Evolutionary conservation across 2,329 filamentous ascomycete species (phyloP), one percentile per base, ranked within the genome.

Genomic region (Falciphora oryzae): DNA sequence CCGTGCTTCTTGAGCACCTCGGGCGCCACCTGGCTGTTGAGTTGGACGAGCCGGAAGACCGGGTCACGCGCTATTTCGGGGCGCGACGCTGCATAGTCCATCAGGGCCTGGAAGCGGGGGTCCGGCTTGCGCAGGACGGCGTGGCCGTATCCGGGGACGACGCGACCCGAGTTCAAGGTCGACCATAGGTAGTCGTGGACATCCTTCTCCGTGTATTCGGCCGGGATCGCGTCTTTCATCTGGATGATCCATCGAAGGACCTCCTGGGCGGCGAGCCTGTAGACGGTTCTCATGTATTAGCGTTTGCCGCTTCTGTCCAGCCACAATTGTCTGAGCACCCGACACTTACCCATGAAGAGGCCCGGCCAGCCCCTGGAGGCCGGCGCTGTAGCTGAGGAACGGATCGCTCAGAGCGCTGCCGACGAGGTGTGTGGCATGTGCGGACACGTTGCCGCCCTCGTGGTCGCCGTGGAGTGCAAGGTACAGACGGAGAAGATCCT

Each of bases 391-490:
- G 73, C 92, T 95, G 68, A 99, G 85, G 85, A 95, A 98, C 6
- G 94, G 92, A 72, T 98, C 95, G 73, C 91, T 95, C 65, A 99
- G 87, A 27, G 95, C 95, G 71, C 91, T 96, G 63, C 95, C 95
- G 65, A 99, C 95, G 56, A 99, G 83, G 77, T 99, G 95, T 10
- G 95, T 98, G 32, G 95, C 81, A 76, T 99, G 95, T 0, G 95
- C 95, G 56, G 93, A 97, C 68, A 99, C 95, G 72, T 99, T 99
- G 65, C 95, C 95, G 67, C 95, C 95, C 79, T 99, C 95, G 80
- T 99, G 95, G 78, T 99, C 95, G 68, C 95, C 95, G 78, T 99
- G 95, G 6, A 99, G 89, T 62, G 95, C 94, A 29, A 99, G 88
- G 79, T 99, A 99, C 38, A 99, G 82, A 71, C 95, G 88, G 68